Base-by-base conservation (phyloP, 768 basidiomycete genomes). In the Suillus ampliporus region DNA sequence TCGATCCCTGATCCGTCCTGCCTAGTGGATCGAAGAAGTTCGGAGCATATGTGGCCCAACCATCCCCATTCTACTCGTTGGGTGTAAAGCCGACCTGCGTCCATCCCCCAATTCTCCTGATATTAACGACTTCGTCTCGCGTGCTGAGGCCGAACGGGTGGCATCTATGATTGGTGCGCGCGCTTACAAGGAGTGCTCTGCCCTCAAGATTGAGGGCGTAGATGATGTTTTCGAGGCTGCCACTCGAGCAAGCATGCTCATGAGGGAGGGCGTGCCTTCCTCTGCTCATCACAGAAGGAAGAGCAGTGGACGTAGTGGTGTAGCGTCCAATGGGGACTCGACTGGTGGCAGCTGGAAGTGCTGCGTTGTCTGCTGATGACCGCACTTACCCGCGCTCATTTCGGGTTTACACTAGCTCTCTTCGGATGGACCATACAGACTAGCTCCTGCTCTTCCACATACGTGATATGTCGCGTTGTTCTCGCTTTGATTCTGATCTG, bases 181-280 rank as follows among this genome's bases (percentile, higher is more conserved):
- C 31, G 91, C 88, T 46, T 99, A 98, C 82, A 95, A 94, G 74
- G 97, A 98, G 74, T 97, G 95, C 69, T 94, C 92, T 11, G 91
- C 95, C 34, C 81, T 96, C 56, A 91, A 88, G 78, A 91, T 93
- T 58, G 89, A 92, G 78, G 95, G 95, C 59, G 95, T 97, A 15
- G 97, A 99, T 76, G 94, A 97, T 68, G 94, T 98, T 50, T 99
- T 99, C 68, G 97, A 99, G 79, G 91, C 93, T 0, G 97, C 97
- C 37, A 99, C 97, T 13, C 83, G 97, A 48, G 95, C 94, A 50
- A 95, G 94, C 72, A 97, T 99, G 92, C 78, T 99, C 61, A 95
- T 97, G 84, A 83, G 95, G 23, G 95, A 96, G 62, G 91, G 91
- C 3, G 90, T 87, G 28, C 85, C 86, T 9, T 69, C 75, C 13